Evolutionary conservation across 768 basidiomycete species (phyloP).

Genomic region (Phlebiopsis flavidoalba): DNA sequence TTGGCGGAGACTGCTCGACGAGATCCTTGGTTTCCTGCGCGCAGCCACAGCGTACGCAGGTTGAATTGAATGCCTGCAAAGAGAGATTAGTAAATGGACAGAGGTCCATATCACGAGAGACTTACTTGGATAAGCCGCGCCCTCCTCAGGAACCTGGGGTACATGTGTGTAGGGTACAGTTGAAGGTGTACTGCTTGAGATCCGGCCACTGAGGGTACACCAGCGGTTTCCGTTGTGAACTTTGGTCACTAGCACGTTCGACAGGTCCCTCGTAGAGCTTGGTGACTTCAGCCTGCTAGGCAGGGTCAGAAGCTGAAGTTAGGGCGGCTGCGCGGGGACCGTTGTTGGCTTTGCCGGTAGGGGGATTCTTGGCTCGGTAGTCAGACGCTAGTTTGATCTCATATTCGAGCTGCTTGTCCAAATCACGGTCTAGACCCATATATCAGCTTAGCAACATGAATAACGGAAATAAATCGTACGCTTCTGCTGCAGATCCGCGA

Average conservation of each 20-base stretch:
- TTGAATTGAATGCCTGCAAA: conserved; percentile 53
- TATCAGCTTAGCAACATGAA: neutral
- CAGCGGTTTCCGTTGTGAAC: conserved; percentile 46
- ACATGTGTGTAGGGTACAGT: conserved; percentile 60
- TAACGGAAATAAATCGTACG: conserved; percentile 22
- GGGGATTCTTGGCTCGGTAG: conserved; percentile 38
- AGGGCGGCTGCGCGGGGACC: conserved; percentile 19
- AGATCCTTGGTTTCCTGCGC: neutral
- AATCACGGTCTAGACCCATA: conserved; percentile 38
- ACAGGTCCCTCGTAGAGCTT: conserved; percentile 83
- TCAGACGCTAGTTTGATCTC: conserved; percentile 50
- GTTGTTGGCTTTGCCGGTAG: conserved; percentile 27
- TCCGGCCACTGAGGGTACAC: conserved; percentile 30
- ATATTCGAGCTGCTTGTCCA: conserved; percentile 50
- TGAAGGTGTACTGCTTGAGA: conserved; percentile 56
- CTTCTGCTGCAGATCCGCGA: conserved; percentile 40
- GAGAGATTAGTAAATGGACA: neutral
- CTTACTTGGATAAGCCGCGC: conserved; percentile 6
- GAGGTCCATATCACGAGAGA: neutral
- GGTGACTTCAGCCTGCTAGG: conserved; percentile 55
- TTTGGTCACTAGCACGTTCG: conserved; percentile 67
- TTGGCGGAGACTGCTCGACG: conserved; percentile 14
- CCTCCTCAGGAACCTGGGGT: neutral
- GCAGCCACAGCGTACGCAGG: conserved; percentile 13
- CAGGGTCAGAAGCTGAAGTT: conserved; percentile 43